Evolutionary conservation across 2,329 filamentous ascomycete genomes (phyloP).

Genomic region (Aspergillus chevalieri): DNA sequence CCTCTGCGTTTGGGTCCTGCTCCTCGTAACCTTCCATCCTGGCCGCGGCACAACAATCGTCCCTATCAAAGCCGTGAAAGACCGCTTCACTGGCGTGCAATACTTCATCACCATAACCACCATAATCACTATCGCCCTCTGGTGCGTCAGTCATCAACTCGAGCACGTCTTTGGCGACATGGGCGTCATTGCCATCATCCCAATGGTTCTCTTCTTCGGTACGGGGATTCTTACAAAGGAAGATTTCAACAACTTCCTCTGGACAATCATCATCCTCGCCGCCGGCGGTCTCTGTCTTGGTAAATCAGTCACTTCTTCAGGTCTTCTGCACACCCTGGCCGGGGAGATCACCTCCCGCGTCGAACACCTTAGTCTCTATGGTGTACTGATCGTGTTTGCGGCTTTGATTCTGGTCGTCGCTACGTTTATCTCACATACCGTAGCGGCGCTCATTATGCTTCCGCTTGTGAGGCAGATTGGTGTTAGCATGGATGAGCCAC

Average conservation of each 20-base stretch:
- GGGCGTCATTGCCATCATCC: conserved; percentile 96
- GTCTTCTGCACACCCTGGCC: conserved; percentile 83
- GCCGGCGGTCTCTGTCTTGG: conserved; percentile 88
- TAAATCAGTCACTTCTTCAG: conserved; percentile 89
- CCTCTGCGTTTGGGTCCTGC: conserved; percentile 77
- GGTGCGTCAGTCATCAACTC: conserved; percentile 87
- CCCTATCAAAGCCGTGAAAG: conserved; percentile 81
- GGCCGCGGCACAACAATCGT: conserved; percentile 81
- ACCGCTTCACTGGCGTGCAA: conserved; percentile 80
- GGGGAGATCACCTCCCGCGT: conserved; percentile 67
- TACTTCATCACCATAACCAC: conserved; percentile 89
- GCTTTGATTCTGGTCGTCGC: conserved; percentile 82
- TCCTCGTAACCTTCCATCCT: conserved; percentile 79
- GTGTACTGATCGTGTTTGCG: conserved; percentile 79
- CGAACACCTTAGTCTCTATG: conserved; percentile 74
- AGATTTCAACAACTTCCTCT: conserved; percentile 99
- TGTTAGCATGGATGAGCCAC: conserved; percentile 74
- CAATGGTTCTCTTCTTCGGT: conserved; percentile 92
- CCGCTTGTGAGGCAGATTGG: conserved; percentile 87
- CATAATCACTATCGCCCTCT: conserved; percentile 75
- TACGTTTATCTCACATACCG: conserved; percentile 96
- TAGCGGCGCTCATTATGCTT: conserved; percentile 89
- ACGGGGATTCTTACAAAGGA: conserved; percentile 95
- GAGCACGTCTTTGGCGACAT: conserved; percentile 90
- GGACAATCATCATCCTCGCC: conserved; percentile 98